Evolutionary conservation across 805 yeast species (phyloP).

Genomic region (Lipomyces kockii): DNA sequence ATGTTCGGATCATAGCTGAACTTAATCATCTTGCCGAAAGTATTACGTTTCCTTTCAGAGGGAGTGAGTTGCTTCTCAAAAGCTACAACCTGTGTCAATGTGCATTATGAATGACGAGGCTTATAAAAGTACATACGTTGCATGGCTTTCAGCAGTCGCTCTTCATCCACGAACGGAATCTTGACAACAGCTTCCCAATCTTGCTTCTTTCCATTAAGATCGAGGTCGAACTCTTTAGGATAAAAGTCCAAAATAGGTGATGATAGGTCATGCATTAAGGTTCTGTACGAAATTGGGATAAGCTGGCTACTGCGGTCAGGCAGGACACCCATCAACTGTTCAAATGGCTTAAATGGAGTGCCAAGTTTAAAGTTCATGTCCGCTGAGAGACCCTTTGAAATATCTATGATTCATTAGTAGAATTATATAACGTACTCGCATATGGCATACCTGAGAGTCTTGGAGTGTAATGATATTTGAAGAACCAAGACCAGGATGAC

Average conservation of each 20-base stretch:
- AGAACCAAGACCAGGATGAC: slow-evolving; percentile 97
- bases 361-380: slow-evolving; percentile 70
- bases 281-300: slow-evolving; percentile 71
- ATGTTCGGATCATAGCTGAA: slow-evolving; percentile 80
- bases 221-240: slow-evolving; percentile 84
- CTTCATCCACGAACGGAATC: slow-evolving; percentile 87
- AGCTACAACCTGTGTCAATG: slow-evolving; percentile 42
- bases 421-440: neutral
- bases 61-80: slow-evolving; percentile 63
- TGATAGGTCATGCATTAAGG: slow-evolving; percentile 79
- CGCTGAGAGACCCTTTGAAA: slow-evolving; percentile 63
- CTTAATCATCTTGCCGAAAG: slow-evolving; percentile 69
- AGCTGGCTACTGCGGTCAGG: slow-evolving; percentile 87
- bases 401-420: slow-evolving; percentile 51
- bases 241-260: slow-evolving; percentile 91
- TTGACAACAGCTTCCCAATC: slow-evolving; percentile 98
- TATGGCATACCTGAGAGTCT: slow-evolving; percentile 63
- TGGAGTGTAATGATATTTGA: slow-evolving; percentile 88
- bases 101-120: neutral
- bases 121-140: slow-evolving; percentile 44
- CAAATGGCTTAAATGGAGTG: slow-evolving; percentile 85
- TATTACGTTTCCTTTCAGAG: slow-evolving; percentile 75
- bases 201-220: slow-evolving; percentile 92
- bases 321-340: slow-evolving; percentile 95
- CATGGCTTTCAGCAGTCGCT: slow-evolving; percentile 73